Conservation (phyloP, 2,329 filamentous ascomycete genomes). For the Plenodomus tracheiphilus region DNA sequence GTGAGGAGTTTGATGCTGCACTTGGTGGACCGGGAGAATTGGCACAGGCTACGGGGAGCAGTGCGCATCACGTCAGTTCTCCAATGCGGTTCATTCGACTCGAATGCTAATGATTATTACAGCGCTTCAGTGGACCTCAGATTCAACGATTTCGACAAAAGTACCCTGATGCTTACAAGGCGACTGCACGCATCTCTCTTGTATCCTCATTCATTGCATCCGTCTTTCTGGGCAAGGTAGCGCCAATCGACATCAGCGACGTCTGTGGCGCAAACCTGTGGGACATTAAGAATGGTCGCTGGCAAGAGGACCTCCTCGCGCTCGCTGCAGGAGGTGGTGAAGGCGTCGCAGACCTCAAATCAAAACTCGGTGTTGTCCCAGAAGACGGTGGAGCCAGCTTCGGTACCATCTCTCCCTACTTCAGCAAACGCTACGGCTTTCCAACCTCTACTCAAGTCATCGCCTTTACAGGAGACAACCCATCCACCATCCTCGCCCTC, state of each 20-base stretch:
- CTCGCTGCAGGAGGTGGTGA: slow-evolving; percentile 67
- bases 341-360: slow-evolving; percentile 66
- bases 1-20: slow-evolving; percentile 79
- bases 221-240: slow-evolving; percentile 79
- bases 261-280: slow-evolving; percentile 97
- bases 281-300: slow-evolving; percentile 76
- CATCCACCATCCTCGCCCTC: slow-evolving; percentile 87
- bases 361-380: slow-evolving; percentile 79
- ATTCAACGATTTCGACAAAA: slow-evolving; percentile 85
- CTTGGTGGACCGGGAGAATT: slow-evolving; percentile 70
- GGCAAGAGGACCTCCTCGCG: slow-evolving; percentile 74
- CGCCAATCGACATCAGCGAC: slow-evolving; percentile 90
- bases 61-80: slow-evolving; percentile 83
- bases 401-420: slow-evolving; percentile 77
- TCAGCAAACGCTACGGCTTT: slow-evolving; percentile 78
- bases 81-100: background rate
- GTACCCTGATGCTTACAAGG: slow-evolving; percentile 77
- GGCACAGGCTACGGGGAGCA: slow-evolving; percentile 82
- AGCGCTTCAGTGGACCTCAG: slow-evolving; percentile 97
- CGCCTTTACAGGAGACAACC: slow-evolving; percentile 95
- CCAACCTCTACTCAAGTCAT: slow-evolving; percentile 72
- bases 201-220: slow-evolving; percentile 96
- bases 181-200: slow-evolving; percentile 83
- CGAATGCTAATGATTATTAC: slow-evolving; percentile 14
- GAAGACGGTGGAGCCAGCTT: slow-evolving; percentile 80